These are phyloP conservation scores for Xylariaceae sp. DNA, from an alignment of 2,329 filamentous ascomycete genomes.

Conservation along the genomic window DNA sequence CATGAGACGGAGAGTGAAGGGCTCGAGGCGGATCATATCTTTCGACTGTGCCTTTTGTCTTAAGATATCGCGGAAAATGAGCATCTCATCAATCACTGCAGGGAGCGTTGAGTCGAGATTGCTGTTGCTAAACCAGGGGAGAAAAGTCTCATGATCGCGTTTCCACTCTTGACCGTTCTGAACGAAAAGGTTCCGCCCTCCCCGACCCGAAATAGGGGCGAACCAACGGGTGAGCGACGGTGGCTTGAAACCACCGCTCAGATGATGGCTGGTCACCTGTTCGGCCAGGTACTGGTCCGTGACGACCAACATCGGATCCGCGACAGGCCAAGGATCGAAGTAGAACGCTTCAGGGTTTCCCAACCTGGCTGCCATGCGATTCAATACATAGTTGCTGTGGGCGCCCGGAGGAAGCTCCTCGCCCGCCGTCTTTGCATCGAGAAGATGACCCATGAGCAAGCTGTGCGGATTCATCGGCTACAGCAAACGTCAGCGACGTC, in stretches of 20 bases:
- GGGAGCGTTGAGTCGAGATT: conserved; percentile 30
- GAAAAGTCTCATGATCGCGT: conserved; percentile 26
- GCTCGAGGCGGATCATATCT: conserved; percentile 22
- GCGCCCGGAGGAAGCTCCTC: conserved; percentile 25
- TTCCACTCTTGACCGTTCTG: conserved; percentile 31
- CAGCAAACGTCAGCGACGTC: not conserved
- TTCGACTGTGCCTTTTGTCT: conserved; percentile 17
- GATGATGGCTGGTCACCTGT: conserved; percentile 26
- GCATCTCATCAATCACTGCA: conserved; percentile 26
- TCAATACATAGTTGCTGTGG: conserved; percentile 25
- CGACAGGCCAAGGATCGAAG: conserved; percentile 29
- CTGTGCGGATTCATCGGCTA: conserved; percentile 30
- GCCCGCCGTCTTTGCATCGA: conserved; percentile 26
- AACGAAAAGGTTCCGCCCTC: conserved; percentile 30
- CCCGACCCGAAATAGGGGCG: conserved; percentile 27
- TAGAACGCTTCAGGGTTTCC: conserved; percentile 26
- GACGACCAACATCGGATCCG: conserved; percentile 25
- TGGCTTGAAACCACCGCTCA: conserved; percentile 26
- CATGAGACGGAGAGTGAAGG: conserved; percentile 28
- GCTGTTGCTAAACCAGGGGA: conserved; percentile 30
- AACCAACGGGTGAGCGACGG: conserved; percentile 28
- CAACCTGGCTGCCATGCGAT: conserved; percentile 20
- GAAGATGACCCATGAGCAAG: conserved; percentile 28
- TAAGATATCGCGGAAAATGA: conserved; percentile 25
- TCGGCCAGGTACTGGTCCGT: conserved; percentile 30